These are phyloP conservation scores for Heimioporus sp. DNA, from an alignment of 768 basidiomycete genomes.

Conservation along the genomic window DNA sequence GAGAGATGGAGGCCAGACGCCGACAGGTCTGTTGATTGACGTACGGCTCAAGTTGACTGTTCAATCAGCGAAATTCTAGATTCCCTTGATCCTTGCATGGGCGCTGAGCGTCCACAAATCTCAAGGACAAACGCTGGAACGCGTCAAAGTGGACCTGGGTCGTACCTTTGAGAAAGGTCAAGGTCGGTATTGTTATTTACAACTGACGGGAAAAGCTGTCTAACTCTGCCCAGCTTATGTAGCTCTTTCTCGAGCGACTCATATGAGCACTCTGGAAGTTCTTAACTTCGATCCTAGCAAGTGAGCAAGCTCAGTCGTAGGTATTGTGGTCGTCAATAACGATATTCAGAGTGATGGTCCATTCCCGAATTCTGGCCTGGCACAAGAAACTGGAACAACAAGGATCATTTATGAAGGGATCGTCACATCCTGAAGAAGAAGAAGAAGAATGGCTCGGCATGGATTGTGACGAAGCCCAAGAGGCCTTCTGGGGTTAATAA, in stretches of 20 bases:
- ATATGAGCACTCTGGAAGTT: constrained; percentile 63
- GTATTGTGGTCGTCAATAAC: background rate
- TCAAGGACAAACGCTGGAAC: constrained; percentile 84
- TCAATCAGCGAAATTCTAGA: constrained; percentile 31
- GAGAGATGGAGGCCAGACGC: constrained; percentile 56
- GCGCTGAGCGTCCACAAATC: constrained; percentile 87
- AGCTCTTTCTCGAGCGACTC: constrained; percentile 70
- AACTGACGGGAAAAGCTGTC: background rate
- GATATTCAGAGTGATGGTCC: constrained; percentile 54
- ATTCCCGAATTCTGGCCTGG: constrained; percentile 64
- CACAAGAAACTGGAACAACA: constrained; percentile 33
- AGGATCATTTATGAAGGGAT: constrained; percentile 4
- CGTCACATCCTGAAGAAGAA: constrained; percentile 13
- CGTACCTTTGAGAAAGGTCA: constrained; percentile 80
- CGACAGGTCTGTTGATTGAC: constrained; percentile 43
- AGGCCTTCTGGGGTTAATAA: constrained; percentile 28
- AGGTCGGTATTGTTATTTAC: constrained; percentile 39
- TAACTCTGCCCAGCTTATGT: constrained; percentile 52
- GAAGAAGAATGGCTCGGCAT: constrained; percentile 26
- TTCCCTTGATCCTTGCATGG: constrained; percentile 76
- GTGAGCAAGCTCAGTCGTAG: constrained; percentile 33
- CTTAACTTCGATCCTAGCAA: constrained; percentile 58
- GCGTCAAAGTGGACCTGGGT: constrained; percentile 76
- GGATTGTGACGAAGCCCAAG: constrained; percentile 37
- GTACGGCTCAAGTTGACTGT: background rate